phyloP scores from a whole-genome alignment of 768 basidiomycete species.

The Dentipellis fragilis region DNA sequence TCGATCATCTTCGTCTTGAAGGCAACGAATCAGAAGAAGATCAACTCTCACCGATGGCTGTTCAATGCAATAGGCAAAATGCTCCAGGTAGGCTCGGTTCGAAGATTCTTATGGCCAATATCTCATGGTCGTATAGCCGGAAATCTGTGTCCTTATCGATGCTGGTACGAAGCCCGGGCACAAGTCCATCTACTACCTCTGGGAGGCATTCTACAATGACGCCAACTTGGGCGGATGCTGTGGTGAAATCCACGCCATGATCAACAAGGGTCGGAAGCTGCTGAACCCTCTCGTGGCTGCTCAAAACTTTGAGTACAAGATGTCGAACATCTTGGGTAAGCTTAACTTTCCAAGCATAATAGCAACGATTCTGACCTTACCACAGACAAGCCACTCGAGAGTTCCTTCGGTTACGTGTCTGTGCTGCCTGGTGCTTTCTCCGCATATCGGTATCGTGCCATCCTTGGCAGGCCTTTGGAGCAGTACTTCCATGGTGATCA shows the following conservation, averaged over 20 bases:
- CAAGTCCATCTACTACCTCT: conserved; percentile 91
- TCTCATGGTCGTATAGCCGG: conserved; percentile 43
- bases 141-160: conserved; percentile 86
- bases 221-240: conserved; percentile 77
- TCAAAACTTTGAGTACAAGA: conserved; percentile 97
- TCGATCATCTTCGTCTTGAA: conserved; percentile 88
- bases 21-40: conserved; percentile 93
- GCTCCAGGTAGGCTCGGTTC: conserved; percentile 41
- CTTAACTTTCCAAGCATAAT: neutral
- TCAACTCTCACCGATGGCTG: conserved; percentile 91
- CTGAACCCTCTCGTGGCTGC: conserved; percentile 89
- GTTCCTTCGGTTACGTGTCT: conserved; percentile 91
- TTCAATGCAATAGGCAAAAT: conserved; percentile 89
- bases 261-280: conserved; percentile 84
- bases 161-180: conserved; percentile 96
- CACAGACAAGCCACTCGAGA: conserved; percentile 86
- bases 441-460: conserved; percentile 89
- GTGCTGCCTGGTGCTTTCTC: conserved; percentile 96
- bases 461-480: conserved; percentile 78
- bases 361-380: neutral
- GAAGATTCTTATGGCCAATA: conserved; percentile 8
- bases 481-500: conserved; percentile 87
- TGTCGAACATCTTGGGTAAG: conserved; percentile 89
- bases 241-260: conserved; percentile 96
- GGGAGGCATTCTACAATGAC: conserved; percentile 86